Percentiles rank a stretch among this genome's conserved stretches.
These are phyloP conservation scores for Verticillium nubilum DNA, from an alignment of 2,329 filamentous ascomycete genomes.

Conservation along the genomic window DNA sequence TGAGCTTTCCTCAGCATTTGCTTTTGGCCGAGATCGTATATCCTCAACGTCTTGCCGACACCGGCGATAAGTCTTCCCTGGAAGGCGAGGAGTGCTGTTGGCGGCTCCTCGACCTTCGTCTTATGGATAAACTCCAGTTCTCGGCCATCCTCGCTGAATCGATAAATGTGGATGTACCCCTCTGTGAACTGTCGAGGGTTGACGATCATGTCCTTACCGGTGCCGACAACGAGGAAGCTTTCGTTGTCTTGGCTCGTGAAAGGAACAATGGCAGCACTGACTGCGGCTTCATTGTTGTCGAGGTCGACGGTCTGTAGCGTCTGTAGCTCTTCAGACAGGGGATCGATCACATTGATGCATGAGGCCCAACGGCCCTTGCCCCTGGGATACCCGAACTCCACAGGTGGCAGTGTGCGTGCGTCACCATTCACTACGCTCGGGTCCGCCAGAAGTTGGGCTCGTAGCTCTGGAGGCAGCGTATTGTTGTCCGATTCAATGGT, in stretches of 20 bases:
- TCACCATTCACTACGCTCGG: conserved; percentile 67
- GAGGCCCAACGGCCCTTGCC: conserved; percentile 89
- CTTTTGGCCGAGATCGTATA: conserved; percentile 91
- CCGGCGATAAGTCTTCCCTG: conserved; percentile 87
- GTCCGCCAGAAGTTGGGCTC: conserved; percentile 68
- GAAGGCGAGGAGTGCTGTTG: conserved; percentile 85
- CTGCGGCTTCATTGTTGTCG: conserved; percentile 84
- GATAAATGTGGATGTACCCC: conserved; percentile 89
- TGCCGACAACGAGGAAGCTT: conserved; percentile 87
- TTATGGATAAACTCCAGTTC: conserved; percentile 94
- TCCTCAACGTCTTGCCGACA: conserved; percentile 71
- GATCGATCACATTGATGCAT: conserved; percentile 89
- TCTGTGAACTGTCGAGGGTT: conserved; percentile 69
- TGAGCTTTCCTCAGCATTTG: conserved; percentile 91
- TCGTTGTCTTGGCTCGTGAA: conserved; percentile 89
- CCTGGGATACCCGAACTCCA: conserved; percentile 84
- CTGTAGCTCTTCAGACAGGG: conserved; percentile 60
- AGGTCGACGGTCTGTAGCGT: conserved; percentile 77
- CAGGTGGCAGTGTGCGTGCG: conserved; percentile 62
- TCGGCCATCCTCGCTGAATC: conserved; percentile 80
- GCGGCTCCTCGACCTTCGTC: conserved; percentile 84
- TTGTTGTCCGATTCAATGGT: conserved; percentile 93
- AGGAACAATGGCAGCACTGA: conserved; percentile 76
- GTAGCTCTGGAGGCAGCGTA: conserved; percentile 74
- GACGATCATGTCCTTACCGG: conserved; percentile 81